Base-by-base conservation (phyloP, 2,329 filamentous ascomycete genomes). In the Coniochaeta prunicola region DNA sequence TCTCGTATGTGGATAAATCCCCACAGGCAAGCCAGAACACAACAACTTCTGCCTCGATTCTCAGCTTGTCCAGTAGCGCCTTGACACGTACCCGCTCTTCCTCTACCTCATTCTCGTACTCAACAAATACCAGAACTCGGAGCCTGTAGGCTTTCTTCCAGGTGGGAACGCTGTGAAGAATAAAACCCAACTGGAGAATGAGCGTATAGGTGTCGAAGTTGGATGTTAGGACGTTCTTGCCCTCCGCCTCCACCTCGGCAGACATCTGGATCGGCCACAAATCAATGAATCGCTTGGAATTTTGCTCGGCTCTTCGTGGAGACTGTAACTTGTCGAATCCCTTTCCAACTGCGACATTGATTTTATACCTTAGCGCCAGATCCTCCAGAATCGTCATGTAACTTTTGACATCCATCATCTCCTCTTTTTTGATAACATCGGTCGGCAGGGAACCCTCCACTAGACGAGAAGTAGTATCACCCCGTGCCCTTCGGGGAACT, bases 251-350 rank as follows among this genome's bases (percentile, higher is more conserved):
- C 34, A 94, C 83, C 66, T 93, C 90, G 1, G 91, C 91, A 6
- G 91, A 93, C 90, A 96, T 96, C 64, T 96, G 92, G 57, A 96
- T 94, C 0, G 91, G 91, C 91, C 91, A 96, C 4, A 96, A 75
- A 67, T 96, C 91, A 61, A 96, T 90, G 67, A 88, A 93, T 66
- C 86, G 90, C 68, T 93, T 93, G 4, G 76, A 77, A 57, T 87
- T 84, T 19, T 70, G 67, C 4, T 79, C 80, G 40, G 84, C 77
- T 0, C 78, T 71, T 21, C 82, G 78, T 0, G 91, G 91, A 0
- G 91, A 82, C 67, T 94, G 89, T 1, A 96, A 76, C 1, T 83
- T 74, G 57, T 91, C 85, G 63, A 96, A 96, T 0, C 90, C 91
- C 68, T 90, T 91, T 0, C 89, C 91, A 40, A 96, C 81, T 1